A percentile compares a stretch with the other conserved stretches of the same genome.
These are phyloP conservation scores for Moringa oleifera DNA, from an alignment of 345 rosid genomes.

Conservation along the genomic window DNA sequence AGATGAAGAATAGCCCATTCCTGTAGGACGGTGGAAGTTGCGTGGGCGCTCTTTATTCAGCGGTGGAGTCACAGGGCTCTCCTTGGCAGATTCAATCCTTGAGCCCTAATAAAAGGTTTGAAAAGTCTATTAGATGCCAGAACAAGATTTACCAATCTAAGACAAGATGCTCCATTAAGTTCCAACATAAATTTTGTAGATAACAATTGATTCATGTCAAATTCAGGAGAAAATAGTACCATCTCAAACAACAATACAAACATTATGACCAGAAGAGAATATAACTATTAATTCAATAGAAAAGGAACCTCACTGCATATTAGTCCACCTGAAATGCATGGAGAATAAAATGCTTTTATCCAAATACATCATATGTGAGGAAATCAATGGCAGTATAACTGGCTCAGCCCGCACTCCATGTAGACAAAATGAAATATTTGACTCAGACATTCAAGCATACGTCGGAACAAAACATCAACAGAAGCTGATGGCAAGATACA, in stretches of 20 bases:
- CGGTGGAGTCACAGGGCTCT: conserved; percentile 79
- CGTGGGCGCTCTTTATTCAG: conserved; percentile 55
- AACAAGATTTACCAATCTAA: background rate
- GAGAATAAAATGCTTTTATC: no score
- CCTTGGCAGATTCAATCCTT: conserved; percentile 54
- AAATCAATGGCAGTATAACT: background rate
- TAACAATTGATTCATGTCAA: background rate
- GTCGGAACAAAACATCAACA: background rate
- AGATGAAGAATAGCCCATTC: conserved; percentile 57
- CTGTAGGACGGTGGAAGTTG: conserved; percentile 32
- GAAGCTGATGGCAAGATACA: background rate
- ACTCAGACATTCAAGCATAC: background rate
- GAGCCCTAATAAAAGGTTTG: conserved; percentile 36
- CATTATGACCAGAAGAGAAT: background rate
- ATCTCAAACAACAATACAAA: background rate
- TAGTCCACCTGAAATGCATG: no score
- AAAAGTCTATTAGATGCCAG: background rate
- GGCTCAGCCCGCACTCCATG: background rate
- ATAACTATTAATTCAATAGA: no score
- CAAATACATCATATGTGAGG: background rate
- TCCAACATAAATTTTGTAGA: background rate
- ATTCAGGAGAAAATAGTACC: background rate
- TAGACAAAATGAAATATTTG: background rate
- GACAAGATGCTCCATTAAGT: background rate
- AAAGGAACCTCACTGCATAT: no score